These are phyloP conservation scores for Pisolithus tinctorius DNA, from an alignment of 768 basidiomycete species.

Conservation along the genomic window DNA sequence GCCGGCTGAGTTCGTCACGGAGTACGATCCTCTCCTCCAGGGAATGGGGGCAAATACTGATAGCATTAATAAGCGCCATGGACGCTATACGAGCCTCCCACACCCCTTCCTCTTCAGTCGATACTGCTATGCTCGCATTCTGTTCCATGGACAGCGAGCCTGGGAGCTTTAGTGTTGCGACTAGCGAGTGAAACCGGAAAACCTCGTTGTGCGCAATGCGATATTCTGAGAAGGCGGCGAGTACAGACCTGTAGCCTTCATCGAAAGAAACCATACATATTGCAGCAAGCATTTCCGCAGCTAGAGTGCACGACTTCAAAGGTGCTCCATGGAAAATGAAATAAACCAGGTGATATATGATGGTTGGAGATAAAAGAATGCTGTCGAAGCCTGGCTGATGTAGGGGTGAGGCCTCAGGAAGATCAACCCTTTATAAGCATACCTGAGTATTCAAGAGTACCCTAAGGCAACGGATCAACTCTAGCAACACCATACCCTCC, in stretches of 20 bases:
- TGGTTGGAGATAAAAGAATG: slow-evolving; percentile 53
- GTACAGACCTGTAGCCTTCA: slow-evolving; percentile 68
- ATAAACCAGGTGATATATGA: slow-evolving; percentile 70
- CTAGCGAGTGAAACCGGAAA: slow-evolving; percentile 75
- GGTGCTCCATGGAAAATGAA: slow-evolving; percentile 55
- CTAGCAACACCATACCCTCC: slow-evolving; percentile 62
- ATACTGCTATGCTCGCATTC: slow-evolving; percentile 28
- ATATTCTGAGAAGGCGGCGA: slow-evolving; percentile 78
- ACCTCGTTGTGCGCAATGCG: slow-evolving; percentile 60
- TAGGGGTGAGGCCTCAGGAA: not conserved
- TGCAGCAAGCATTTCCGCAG: slow-evolving; percentile 76
- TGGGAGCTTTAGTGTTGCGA: slow-evolving; percentile 53
- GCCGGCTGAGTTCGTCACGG: slow-evolving; percentile 74
- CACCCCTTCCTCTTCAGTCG: slow-evolving; percentile 54
- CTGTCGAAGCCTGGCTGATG: slow-evolving; percentile 65
- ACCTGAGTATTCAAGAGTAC: slow-evolving; percentile 84
- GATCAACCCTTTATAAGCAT: slow-evolving; percentile 5
- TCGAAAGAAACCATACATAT: slow-evolving; percentile 67
- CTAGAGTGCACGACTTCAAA: slow-evolving; percentile 60
- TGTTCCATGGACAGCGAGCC: slow-evolving; percentile 34
- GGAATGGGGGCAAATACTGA: slow-evolving; percentile 68
- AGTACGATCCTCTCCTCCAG: slow-evolving; percentile 75
- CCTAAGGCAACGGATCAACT: slow-evolving; percentile 73
- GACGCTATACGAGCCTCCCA: slow-evolving; percentile 80
- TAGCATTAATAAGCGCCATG: slow-evolving; percentile 74